Percentiles rank a stretch among this genome's conserved stretches.
These are phyloP conservation scores for Orbilia blumenaviensis DNA, from an alignment of 2,329 filamentous ascomycete species.

Conservation along the genomic window DNA sequence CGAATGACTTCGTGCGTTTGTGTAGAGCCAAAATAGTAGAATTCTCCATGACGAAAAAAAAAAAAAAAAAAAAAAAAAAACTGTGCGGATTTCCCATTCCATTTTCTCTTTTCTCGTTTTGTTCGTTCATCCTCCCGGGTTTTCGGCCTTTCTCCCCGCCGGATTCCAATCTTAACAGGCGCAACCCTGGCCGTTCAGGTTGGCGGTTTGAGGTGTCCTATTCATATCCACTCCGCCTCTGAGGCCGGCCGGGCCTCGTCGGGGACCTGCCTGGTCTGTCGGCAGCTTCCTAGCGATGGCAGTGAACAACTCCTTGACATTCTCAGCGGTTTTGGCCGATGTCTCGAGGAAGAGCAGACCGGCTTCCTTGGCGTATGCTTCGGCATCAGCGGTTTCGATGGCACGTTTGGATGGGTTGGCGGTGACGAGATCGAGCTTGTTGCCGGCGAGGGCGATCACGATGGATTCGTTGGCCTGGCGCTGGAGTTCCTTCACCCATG, in stretches of 20 bases:
- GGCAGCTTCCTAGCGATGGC: conserved; percentile 98
- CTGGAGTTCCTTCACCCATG: conserved; percentile 98
- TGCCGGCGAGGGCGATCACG: conserved; percentile 95
- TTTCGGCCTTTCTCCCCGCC: conserved; percentile 16
- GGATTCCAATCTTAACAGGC: conserved; percentile 27
- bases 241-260: conserved; percentile 61
- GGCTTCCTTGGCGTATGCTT: conserved; percentile 92
- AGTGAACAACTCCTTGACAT: conserved; percentile 94
- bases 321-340: conserved; percentile 95
- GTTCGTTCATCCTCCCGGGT: background rate
- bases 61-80: conserved; percentile 19
- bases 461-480: conserved; percentile 99
- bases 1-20: conserved; percentile 29
- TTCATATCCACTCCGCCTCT: conserved; percentile 74
- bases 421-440: conserved; percentile 95
- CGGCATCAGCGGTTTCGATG: conserved; percentile 85
- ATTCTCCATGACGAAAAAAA: conserved; percentile 22
- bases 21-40: conserved; percentile 42
- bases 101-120: background rate
- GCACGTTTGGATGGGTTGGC: conserved; percentile 96
- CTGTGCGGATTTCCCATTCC: conserved; percentile 15
- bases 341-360: conserved; percentile 98
- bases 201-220: conserved; percentile 23
- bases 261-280: conserved; percentile 92
- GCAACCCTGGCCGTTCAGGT: conserved; percentile 22